Evolutionary conservation across 2,329 filamentous ascomycete genomes (phyloP).

Genomic region (Penicillium sp.): DNA sequence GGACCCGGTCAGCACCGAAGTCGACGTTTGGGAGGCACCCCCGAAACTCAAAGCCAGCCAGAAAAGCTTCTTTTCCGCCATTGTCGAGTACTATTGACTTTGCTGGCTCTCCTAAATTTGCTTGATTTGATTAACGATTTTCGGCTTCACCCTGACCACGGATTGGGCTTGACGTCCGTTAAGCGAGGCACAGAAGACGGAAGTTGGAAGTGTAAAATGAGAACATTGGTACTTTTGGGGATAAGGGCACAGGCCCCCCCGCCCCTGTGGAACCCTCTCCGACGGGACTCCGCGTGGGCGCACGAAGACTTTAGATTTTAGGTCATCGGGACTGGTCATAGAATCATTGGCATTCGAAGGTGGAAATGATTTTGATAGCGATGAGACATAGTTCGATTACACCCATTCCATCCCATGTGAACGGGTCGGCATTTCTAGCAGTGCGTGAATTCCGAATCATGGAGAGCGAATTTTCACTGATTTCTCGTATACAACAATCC

Average conservation of each 20-base stretch:
- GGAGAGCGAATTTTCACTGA: neutral
- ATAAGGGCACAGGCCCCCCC: neutral
- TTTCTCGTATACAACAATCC: neutral
- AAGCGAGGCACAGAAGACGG: neutral
- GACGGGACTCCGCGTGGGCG: constrained; percentile 9
- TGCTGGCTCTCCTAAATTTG: neutral
- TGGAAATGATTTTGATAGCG: neutral
- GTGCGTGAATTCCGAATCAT: neutral
- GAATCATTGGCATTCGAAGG: constrained; percentile 1
- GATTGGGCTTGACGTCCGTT: constrained; percentile 1
- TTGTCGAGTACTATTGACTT: neutral
- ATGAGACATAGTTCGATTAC: neutral
- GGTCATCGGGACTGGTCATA: constrained; percentile 5
- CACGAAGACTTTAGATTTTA: neutral
- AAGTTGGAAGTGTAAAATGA: neutral
- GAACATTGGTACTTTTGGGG: neutral
- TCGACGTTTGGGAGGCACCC: neutral
- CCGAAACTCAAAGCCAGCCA: constrained; percentile 1
- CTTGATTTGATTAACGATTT: neutral
- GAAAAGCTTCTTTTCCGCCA: neutral
- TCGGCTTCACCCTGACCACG: neutral
- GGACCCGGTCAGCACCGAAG: neutral
- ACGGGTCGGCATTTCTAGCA: neutral
- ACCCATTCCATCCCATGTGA: constrained; percentile 2
- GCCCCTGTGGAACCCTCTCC: constrained; percentile 4